Percentiles rank a stretch among this genome's conserved stretches.
Evolutionary conservation across 108 stramenopile genomes (phyloP).

Genomic region (Poteriospumella lacustris): DNA sequence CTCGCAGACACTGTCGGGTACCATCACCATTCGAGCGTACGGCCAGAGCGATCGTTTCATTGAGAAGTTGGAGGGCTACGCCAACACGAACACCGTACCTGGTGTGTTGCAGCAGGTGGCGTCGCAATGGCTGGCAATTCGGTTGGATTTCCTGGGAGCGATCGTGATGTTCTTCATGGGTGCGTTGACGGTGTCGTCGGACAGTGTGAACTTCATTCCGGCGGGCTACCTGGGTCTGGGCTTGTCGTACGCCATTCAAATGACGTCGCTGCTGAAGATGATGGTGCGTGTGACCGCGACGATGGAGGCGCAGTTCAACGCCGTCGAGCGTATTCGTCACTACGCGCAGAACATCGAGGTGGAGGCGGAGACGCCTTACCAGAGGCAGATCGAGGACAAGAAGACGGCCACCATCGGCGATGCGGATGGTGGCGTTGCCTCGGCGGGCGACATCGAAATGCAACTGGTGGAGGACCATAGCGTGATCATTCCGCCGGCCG

Average conservation of each 20-base stretch:
- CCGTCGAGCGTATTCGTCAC: constrained; percentile 74
- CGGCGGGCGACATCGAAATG: too few species aligned
- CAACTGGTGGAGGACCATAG: too few species aligned
- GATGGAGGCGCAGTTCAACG: constrained; percentile 80
- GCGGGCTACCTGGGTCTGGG: constrained; percentile 80
- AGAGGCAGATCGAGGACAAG: too few species aligned
- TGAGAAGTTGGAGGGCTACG: constrained; percentile 54
- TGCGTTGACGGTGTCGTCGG: background rate
- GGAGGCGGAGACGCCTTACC: too few species aligned
- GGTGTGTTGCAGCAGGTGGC: constrained; percentile 1
- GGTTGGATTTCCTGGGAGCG: constrained; percentile 21
- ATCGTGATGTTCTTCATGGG: constrained; percentile 6
- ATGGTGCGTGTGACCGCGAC: constrained; percentile 80
- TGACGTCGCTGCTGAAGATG: constrained; percentile 72
- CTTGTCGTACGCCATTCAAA: constrained; percentile 69
- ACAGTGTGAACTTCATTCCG: constrained; percentile 71
- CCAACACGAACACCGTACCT: constrained; percentile 53
- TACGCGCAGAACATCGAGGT: constrained; percentile 63
- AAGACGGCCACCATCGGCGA: too few species aligned
- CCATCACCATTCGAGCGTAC: constrained; percentile 80
- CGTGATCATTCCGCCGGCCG: background rate
- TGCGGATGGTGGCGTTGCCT: too few species aligned
- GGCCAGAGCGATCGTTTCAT: constrained; percentile 53
- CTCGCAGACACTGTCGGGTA: constrained; percentile 80
- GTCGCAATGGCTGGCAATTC: constrained; percentile 24